These are phyloP conservation scores for Aspergillus candidus DNA, from an alignment of 2,329 filamentous ascomycete species.

Conservation along the genomic window DNA sequence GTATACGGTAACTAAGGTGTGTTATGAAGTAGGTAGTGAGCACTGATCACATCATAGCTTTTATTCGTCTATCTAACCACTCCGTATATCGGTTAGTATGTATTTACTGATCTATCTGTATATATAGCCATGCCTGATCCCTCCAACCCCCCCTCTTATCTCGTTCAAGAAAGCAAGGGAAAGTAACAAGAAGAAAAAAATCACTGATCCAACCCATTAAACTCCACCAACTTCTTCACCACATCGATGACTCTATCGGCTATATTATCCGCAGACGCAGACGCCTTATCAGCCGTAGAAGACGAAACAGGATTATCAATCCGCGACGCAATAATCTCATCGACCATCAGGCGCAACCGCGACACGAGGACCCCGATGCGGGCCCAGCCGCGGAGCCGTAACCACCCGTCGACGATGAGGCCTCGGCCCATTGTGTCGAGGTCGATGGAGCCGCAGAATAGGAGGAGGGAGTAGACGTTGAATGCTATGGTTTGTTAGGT, in stretches of 20 bases:
- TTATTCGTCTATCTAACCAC: too few relatives aligned
- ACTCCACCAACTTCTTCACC: conserved; percentile 75
- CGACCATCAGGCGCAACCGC: conserved; percentile 76
- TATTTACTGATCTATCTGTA: neutral
- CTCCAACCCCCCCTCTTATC: neutral
- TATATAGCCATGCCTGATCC: too few relatives aligned
- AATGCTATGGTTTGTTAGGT: conserved; percentile 50
- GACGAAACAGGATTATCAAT: conserved; percentile 67
- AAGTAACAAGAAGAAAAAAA: conserved; percentile 5
- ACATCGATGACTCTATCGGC: conserved; percentile 58
- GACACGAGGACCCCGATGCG: conserved; percentile 86
- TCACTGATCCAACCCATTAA: conserved; percentile 72
- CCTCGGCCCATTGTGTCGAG: conserved; percentile 85
- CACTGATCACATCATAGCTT: too few relatives aligned
- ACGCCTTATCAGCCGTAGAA: conserved; percentile 28
- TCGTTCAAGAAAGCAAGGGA: conserved; percentile 1
- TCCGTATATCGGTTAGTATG: neutral
- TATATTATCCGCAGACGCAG: conserved; percentile 7
- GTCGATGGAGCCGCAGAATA: conserved; percentile 79
- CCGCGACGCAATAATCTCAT: conserved; percentile 72
- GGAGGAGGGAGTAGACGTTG: conserved; percentile 78
- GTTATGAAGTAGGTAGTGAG: too few relatives aligned
- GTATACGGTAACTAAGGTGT: neutral
- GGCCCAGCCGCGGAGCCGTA: conserved; percentile 82
- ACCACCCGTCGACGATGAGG: conserved; percentile 85